Base-by-base conservation (phyloP, 2,329 filamentous ascomycete species). In the Alternaria arbusti region DNA sequence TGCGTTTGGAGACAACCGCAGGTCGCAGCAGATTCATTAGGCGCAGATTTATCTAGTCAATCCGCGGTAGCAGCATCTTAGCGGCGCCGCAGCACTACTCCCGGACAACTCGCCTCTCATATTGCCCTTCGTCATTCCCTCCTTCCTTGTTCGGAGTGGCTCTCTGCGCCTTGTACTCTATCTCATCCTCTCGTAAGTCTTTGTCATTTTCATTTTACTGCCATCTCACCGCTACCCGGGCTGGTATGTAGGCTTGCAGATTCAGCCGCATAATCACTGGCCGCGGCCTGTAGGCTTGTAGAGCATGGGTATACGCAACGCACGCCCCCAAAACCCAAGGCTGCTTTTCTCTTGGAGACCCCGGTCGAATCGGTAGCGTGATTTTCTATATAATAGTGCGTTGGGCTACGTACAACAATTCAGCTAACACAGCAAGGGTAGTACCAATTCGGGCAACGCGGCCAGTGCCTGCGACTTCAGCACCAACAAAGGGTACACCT, bases 381-480 rank as follows among this genome's bases (percentile, higher is more conserved):
- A 15, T 22, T n/a, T 22, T 3, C 15, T 30, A 20, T 36, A 43
- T 26, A 23, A 36, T n/a, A 15, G 32, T 40, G 49, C 30, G 17
- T 40, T 32, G 28, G 20, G 20, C 28, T 17, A 36, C 32, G 49
- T 13, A 23, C 30, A 20, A 50, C 22, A 22, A 17, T 17, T 22
- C 30, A 52, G 61, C 69, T 74, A 59, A 74, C 44, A 59, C 62
- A 73, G 77, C 75, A 77, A 79, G 76, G 52, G 58, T 74, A 79
- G 71, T 67, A 68, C 73, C 51, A 63, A 69, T 71, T 62, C 56
- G 57, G 67, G 75, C 70, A 77, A 76, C 75, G 74, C 56, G 57
- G 44, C 52, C 51, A 65, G 61, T 57, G 36, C 59, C 52, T 51
- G 46, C 22, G 49, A 57, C 43, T 58, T 46, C 28, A 40, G 22